Evolutionary conservation across 2,329 filamentous ascomycete genomes (phyloP), one percentile per base, ranked within the genome.

Genomic region (Aspergillus proliferans): DNA sequence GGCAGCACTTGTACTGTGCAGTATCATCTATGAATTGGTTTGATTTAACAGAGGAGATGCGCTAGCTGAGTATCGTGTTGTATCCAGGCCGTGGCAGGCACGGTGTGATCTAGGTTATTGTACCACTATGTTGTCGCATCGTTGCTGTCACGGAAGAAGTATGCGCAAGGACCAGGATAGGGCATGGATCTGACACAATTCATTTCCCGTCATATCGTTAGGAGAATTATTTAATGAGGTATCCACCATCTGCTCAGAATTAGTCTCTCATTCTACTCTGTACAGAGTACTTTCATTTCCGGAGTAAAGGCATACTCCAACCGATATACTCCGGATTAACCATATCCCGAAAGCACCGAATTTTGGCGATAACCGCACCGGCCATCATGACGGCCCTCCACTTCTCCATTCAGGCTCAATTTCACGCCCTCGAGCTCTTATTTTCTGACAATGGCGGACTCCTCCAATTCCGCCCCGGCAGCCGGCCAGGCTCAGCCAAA

Each of bases 401-500:
- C 18, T 21, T 19, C 9, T 19, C 9, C 8, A 19, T 12, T 19
- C 10, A 12, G 3, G 10, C 3, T 19, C 38, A 19, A 40, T 21
- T 15, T 19, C 38, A 19, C 9, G 10, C 26, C 9, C 5, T 5
- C 10, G 26, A 30, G 26, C 26, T 30, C 10, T 30, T 12, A 12
- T 10, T 14, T 21, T 15, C 18, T 15, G 15, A 60, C 48, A 53
- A 72, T 72, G 70, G 60, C 66, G 43, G 68, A 72, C 43, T 53
- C 65, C 36, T 58, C 66, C 30, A 68, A 60, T 51, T 59, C 68
- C 50, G 61, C 64, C 36, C 60, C 68, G 33, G 54, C 66, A 34
- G 46, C 68, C 26, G 71, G 69, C 47, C 57, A 68, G 51, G 60
- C 70, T 63, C 67, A 63, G 53, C 56, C 60, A 21, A 75, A 79